These are phyloP conservation scores for Agrocybe chaxingu DNA, from an alignment of 768 basidiomycete species.

Conservation along the genomic window DNA sequence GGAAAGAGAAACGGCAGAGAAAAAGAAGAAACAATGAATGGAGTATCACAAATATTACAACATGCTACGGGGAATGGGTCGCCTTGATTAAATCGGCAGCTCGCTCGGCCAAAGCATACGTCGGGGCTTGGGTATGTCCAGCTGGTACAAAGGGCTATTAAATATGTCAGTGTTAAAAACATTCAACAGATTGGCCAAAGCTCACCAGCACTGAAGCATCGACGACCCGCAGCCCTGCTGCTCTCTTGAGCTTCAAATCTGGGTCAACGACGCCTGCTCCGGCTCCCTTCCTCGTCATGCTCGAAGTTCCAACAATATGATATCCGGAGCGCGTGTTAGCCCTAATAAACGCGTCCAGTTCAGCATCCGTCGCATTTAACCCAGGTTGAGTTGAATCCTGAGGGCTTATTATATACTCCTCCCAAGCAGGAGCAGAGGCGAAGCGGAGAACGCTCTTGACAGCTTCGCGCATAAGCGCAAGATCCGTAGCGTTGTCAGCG, in stretches of 20 bases:
- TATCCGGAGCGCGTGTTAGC: conserved; percentile 13
- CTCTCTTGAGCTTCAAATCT: conserved; percentile 25
- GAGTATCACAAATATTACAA: no score
- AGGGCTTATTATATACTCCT: conserved; percentile 21
- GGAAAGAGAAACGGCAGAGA: no score
- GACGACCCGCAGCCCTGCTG: conserved; percentile 27
- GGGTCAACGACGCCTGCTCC: conserved; percentile 29
- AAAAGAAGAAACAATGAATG: no score
- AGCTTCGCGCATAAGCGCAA: conserved; percentile 20
- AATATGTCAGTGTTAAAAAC: not conserved
- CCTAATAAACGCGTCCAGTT: conserved; percentile 18
- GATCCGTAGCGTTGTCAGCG: conserved; percentile 18
- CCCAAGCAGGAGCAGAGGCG: conserved; percentile 20
- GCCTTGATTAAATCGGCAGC: no score
- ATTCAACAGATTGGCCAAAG: not conserved
- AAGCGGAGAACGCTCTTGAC: conserved; percentile 19
- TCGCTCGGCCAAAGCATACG: conserved; percentile 22
- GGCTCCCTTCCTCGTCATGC: conserved; percentile 20
- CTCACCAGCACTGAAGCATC: conserved; percentile 31
- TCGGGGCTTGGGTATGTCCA: conserved; percentile 29
- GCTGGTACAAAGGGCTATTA: conserved; percentile 22
- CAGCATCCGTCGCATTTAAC: conserved; percentile 13
- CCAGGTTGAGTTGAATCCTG: conserved; percentile 12
- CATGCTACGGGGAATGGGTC: no score
- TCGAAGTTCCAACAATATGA: conserved; percentile 27